These are phyloP conservation scores for Melampsora americana DNA, from an alignment of 1,284 basidiomycete genomes.

Conservation along the genomic window DNA sequence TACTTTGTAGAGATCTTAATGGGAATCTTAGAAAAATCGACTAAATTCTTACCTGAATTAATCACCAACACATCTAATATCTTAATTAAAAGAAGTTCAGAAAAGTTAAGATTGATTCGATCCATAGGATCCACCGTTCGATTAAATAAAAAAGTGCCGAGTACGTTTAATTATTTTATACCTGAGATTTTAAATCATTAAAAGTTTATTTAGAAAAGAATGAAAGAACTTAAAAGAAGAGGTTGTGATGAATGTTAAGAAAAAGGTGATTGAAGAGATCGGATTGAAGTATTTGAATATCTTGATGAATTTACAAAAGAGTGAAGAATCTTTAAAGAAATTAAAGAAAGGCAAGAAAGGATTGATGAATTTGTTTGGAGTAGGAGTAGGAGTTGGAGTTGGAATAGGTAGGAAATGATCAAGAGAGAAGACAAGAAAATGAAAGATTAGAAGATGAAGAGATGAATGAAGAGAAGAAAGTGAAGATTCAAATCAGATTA, in stretches of 20 bases:
- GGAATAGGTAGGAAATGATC: slow-evolving; percentile 55
- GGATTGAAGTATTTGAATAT: slow-evolving; percentile 58
- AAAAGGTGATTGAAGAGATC: slow-evolving; percentile 31
- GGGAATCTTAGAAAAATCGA: slow-evolving; percentile 59
- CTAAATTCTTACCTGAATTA: slow-evolving; percentile 60
- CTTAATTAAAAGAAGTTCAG: slow-evolving; percentile 72
- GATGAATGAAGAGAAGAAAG: slow-evolving; percentile 53
- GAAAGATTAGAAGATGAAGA: slow-evolving; percentile 56
- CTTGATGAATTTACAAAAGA: slow-evolving; percentile 78
- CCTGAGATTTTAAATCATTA: slow-evolving; percentile 75
- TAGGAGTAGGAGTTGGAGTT: too few relatives aligned
- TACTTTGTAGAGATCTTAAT: slow-evolving; percentile 59
- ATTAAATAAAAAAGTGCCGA: slow-evolving; percentile 64
- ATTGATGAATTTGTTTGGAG: slow-evolving; percentile 75
- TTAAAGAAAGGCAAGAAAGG: slow-evolving; percentile 77
- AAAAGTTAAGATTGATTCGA: slow-evolving; percentile 78
- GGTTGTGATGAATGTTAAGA: slow-evolving; percentile 58
- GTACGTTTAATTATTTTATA: slow-evolving; percentile 80
- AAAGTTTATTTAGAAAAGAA: slow-evolving; percentile 64
- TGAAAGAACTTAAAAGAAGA: slow-evolving; percentile 62
- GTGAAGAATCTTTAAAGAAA: slow-evolving; percentile 77
- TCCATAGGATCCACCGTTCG: slow-evolving; percentile 82
- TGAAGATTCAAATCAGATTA: slow-evolving; percentile 76
- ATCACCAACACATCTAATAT: slow-evolving; percentile 68
- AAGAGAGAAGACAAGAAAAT: slow-evolving; percentile 52